Base-by-base conservation (phyloP, 768 basidiomycete genomes). In the Scleroderma bovista region DNA sequence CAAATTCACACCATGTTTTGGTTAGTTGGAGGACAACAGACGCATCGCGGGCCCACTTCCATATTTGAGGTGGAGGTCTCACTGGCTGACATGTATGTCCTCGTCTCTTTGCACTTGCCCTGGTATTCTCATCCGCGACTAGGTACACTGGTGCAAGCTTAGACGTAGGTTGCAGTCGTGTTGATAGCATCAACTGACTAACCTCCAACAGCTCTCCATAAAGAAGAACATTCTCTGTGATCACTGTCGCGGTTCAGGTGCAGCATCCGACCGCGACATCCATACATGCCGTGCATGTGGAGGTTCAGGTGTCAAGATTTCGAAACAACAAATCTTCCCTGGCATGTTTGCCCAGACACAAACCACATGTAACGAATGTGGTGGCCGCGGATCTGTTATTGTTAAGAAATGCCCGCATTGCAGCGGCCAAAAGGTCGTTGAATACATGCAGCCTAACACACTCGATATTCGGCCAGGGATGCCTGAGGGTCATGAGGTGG, bases 341-440 rank as follows among this genome's bases (percentile, higher is more conserved):
- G 94, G 93, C 22, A 96, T 96, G 94, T 89, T 86, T 60, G 88
- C 91, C 0, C 90, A 94, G 66, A 83, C 83, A 12, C 91, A 94
- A 69, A 75, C 79, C 38, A 81, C 86, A 48, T 94, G 86, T 69
- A 84, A 83, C 48, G 83, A 88, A 36, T 98, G 95, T 62, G 75
- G 77, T 42, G 95, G 95, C 3, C 83, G 87, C 36, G 93, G 94
- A 11, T 83, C 78, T 53, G 72, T 84, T 44, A 88, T 97, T 61
- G 80, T 76, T 56, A 81, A 80, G 53, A 70, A 74, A 40, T 99
- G 96, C 60, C 81, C 89, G 2, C 85, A 88, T 56, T 98, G 95
- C 63, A 64, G 72, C 10, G 93, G 92, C 2, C 71, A 77, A 50
- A 95, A 95, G 67, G 84, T 93, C 32, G 64, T 93, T 26, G 84